Conservation (phyloP, 495 filamentous ascomycete species). For the Chaetomium fimeti region DNA sequence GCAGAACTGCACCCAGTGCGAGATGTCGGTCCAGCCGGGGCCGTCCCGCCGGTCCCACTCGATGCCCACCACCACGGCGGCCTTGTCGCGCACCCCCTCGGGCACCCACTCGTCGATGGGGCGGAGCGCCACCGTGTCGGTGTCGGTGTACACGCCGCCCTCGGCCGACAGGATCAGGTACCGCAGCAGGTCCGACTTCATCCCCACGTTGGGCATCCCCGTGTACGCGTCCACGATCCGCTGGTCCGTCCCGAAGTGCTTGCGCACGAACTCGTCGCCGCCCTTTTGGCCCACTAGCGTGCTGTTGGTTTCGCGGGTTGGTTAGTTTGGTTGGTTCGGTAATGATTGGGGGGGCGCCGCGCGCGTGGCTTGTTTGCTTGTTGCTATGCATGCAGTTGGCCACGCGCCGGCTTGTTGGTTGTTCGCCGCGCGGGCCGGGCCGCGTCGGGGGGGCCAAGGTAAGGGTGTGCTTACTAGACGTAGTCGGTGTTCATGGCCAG, state of each 20-base stretch:
- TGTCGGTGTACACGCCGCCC: constrained; percentile 54
- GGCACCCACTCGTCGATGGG: constrained; percentile 50
- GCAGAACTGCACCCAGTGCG: constrained; percentile 40
- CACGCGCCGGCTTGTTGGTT: no score
- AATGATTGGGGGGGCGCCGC: not conserved
- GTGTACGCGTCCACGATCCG: constrained; percentile 46
- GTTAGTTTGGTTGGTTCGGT: not conserved
- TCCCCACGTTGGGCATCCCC: constrained; percentile 45
- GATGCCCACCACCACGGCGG: constrained; percentile 38
- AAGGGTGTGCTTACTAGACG: constrained; percentile 13
- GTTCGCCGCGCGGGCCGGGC: no score
- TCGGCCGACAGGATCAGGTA: constrained; percentile 52
- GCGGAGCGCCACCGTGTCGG: constrained; percentile 51
- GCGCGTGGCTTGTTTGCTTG: no score
- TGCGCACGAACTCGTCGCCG: constrained; percentile 31
- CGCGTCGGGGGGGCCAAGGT: no score
- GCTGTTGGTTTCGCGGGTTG: not conserved
- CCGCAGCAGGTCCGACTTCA: constrained; percentile 54
- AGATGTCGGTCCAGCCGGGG: constrained; percentile 30
- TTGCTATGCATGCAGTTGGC: no score
- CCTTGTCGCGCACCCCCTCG: constrained; percentile 34
- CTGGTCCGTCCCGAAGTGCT: constrained; percentile 33
- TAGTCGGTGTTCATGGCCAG: constrained; percentile 19
- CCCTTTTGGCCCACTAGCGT: constrained; percentile 26
- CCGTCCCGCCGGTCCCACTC: constrained; percentile 39